Conservation (phyloP, 768 basidiomycete species). For the Lentinula lateritia region DNA sequence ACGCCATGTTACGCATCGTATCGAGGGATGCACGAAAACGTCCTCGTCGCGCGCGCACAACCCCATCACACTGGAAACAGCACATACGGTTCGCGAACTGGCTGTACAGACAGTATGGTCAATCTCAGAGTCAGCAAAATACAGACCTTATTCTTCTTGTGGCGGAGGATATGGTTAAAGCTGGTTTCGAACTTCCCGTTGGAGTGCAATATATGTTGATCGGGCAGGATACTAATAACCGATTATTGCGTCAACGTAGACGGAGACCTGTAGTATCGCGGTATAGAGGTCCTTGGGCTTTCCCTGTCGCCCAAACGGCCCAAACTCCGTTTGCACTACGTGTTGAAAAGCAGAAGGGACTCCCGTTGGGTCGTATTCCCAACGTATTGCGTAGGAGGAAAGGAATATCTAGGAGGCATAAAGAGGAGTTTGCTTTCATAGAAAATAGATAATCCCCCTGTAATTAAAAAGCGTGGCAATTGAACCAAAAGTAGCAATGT, state of each 20-base stretch:
- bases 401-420: background rate
- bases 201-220: constrained; percentile 34
- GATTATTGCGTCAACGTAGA: background rate
- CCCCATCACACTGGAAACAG: constrained; percentile 11
- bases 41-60: background rate
- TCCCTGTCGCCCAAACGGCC: background rate
- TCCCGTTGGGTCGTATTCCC: constrained; percentile 1
- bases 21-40: constrained; percentile 3
- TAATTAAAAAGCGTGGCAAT: background rate
- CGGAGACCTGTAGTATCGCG: too few species aligned
- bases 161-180: constrained; percentile 29
- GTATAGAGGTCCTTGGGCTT: background rate
- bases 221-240: constrained; percentile 17
- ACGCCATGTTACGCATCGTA: constrained; percentile 48
- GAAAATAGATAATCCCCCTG: background rate
- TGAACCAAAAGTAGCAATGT: background rate
- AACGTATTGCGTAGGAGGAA: background rate
- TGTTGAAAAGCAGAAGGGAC: constrained; percentile 3
- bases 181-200: constrained; percentile 34
- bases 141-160: constrained; percentile 28
- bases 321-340: background rate
- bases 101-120: constrained; percentile 22
- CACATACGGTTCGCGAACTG: constrained; percentile 20
- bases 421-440: background rate
- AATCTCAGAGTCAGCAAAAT: constrained; percentile 20